phyloP scores from a whole-genome alignment of 2,329 filamentous ascomycete genomes.

The Fusarium tjaetaba region DNA sequence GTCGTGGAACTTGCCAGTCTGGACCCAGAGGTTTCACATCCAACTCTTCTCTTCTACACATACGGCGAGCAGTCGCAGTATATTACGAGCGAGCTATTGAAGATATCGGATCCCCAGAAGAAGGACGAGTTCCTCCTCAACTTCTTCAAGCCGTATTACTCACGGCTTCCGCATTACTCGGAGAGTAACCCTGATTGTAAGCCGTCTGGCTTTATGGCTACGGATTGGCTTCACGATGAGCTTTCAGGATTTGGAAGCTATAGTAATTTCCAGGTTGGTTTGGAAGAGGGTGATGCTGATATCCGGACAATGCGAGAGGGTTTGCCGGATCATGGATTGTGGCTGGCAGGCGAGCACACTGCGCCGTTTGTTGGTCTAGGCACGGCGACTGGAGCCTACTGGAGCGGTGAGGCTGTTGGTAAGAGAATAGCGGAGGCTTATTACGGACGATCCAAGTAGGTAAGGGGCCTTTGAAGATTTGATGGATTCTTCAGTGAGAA shows the following conservation, averaged over 20 bases:
- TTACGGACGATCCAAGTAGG: conserved; percentile 54
- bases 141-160: conserved; percentile 83
- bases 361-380: conserved; percentile 89
- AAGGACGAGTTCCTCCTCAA: conserved; percentile 65
- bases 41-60: conserved; percentile 87
- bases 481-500: not conserved
- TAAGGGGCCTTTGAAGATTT: conserved; percentile 6
- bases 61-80: conserved; percentile 70
- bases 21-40: conserved; percentile 67
- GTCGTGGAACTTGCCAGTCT: conserved; percentile 80
- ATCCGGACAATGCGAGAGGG: conserved; percentile 72
- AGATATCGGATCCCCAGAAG: conserved; percentile 55
- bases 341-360: conserved; percentile 92
- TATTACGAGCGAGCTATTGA: conserved; percentile 58
- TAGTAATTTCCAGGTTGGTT: conserved; percentile 82
- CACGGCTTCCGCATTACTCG: conserved; percentile 75
- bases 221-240: conserved; percentile 81
- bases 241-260: conserved; percentile 86
- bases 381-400: conserved; percentile 90
- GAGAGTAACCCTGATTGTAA: conserved; percentile 63
- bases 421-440: conserved; percentile 69
- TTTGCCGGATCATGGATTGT: conserved; percentile 74
- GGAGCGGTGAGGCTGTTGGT: conserved; percentile 85
- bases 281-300: conserved; percentile 76
- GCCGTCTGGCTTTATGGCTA: conserved; percentile 73